These are phyloP conservation scores for Takakia lepidozioides DNA, from an alignment of 225 moss, liverwort and hornwort genomes.

Conservation along the genomic window DNA sequence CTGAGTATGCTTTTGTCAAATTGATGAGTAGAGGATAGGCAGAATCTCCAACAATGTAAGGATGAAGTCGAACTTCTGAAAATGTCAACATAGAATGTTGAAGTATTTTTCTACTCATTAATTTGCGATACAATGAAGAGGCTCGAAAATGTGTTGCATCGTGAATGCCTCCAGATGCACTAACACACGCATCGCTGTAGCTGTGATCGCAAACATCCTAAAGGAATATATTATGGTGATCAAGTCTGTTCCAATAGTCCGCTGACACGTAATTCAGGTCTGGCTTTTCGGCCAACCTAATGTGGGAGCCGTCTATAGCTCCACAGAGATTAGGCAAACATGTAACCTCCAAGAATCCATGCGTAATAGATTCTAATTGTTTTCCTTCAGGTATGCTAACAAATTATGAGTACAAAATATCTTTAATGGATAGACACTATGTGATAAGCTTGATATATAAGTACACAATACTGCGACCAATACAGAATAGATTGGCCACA, in stretches of 20 bases:
- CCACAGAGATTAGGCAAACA: not conserved
- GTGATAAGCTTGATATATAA: too few relatives aligned
- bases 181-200: not conserved
- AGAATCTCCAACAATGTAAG: not conserved
- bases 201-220: not conserved
- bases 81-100: not conserved
- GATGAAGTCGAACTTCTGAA: not conserved
- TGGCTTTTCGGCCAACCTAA: not conserved
- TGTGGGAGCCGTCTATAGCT: not conserved
- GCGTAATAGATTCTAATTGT: not conserved
- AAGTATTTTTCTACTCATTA: not conserved
- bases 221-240: not conserved
- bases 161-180: too few relatives aligned
- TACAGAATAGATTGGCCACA: too few relatives aligned
- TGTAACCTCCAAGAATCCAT: not conserved
- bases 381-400: not conserved
- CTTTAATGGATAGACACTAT: too few relatives aligned
- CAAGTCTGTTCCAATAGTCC: not conserved
- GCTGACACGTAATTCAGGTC: not conserved
- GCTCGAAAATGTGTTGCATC: not conserved
- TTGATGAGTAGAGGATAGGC: not conserved
- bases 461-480: too few relatives aligned
- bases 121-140: not conserved
- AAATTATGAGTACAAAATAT: too few relatives aligned
- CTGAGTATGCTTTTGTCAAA: not conserved